phyloP scores from a whole-genome alignment of 495 filamentous ascomycete species.

The Xylaria grammica region DNA sequence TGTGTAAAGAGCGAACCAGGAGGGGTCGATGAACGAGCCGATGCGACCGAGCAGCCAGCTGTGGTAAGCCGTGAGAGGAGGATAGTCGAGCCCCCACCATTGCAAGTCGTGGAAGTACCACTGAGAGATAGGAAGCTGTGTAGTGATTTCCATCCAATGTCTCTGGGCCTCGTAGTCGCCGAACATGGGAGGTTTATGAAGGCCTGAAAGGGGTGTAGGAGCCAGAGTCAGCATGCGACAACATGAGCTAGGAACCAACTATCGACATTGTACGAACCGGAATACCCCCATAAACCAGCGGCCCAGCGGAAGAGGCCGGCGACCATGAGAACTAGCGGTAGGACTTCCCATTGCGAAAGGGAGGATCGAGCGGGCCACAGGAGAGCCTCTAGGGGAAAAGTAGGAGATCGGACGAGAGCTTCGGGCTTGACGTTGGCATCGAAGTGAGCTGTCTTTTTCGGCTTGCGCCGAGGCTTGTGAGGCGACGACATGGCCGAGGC shows the following conservation, averaged over 20 bases:
- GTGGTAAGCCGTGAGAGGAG: slow-evolving; percentile 95
- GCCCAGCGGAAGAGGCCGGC: slow-evolving; percentile 94
- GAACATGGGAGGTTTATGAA: slow-evolving; percentile 83
- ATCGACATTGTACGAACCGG: slow-evolving; percentile 60
- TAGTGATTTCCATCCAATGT: slow-evolving; percentile 98
- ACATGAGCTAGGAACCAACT: background rate
- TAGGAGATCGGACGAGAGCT: slow-evolving; percentile 46
- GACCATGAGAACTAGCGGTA: slow-evolving; percentile 86
- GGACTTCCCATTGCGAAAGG: slow-evolving; percentile 89
- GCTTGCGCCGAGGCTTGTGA: slow-evolving; percentile 58
- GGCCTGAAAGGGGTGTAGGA: slow-evolving; percentile 57
- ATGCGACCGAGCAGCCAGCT: slow-evolving; percentile 92
- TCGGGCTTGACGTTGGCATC: slow-evolving; percentile 38
- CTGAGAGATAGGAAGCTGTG: slow-evolving; percentile 82
- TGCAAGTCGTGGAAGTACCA: slow-evolving; percentile 98
- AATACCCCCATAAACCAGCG: slow-evolving; percentile 91
- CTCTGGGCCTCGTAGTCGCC: slow-evolving; percentile 97
- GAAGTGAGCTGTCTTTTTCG: slow-evolving; percentile 45
- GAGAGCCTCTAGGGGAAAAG: slow-evolving; percentile 88
- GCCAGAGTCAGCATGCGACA: slow-evolving; percentile 2
- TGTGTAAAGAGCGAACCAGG: slow-evolving; percentile 86
- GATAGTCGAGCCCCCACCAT: slow-evolving; percentile 98
- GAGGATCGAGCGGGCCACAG: slow-evolving; percentile 86
- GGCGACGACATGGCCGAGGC: slow-evolving; percentile 46
- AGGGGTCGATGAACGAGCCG: slow-evolving; percentile 75